Conservation (phyloP, 352 stramenopile genomes). For the Phytophthora meadii region DNA sequence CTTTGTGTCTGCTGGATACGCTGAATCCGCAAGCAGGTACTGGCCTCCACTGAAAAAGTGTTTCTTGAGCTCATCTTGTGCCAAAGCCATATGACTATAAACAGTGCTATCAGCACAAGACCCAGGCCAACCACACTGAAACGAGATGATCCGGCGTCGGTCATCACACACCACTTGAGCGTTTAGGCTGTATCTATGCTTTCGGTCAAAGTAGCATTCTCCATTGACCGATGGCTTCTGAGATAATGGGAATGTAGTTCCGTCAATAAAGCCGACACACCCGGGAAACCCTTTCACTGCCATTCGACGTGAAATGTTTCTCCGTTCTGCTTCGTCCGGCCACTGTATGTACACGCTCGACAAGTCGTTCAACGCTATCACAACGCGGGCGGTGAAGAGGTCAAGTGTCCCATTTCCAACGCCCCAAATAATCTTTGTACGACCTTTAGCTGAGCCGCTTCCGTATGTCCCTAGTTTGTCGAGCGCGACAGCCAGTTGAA, state of each 20-base stretch:
- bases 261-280: constrained; percentile 9
- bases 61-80: not conserved
- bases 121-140: constrained; percentile 1
- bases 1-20: constrained; percentile 2
- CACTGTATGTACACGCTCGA: not conserved
- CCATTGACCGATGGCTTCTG: constrained; percentile 1
- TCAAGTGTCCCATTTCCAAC: constrained; percentile 1
- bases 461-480: constrained; percentile 2
- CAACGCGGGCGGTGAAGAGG: not conserved
- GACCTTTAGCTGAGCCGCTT: not conserved
- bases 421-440: constrained; percentile 1
- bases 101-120: not conserved
- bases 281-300: not conserved
- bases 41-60: not conserved
- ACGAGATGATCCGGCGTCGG: not conserved
- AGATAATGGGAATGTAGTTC: constrained; percentile 4
- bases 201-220: constrained; percentile 4
- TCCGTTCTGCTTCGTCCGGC: not conserved
- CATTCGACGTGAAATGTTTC: not conserved
- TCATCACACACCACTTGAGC: constrained; percentile 4
- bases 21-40: constrained; percentile 8
- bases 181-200: constrained; percentile 4
- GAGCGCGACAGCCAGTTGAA: constrained; percentile 1
- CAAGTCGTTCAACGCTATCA: constrained; percentile 2
- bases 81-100: not conserved